These are phyloP conservation scores for peach (Prunus persica) DNA, from an alignment of 306 rosid species.

Conservation along the genomic window Prunus_persica_NCBIv2 NC_034013.1:18230001-18230500, in stretches of 20 bases:
- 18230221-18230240: too few species aligned
- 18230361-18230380: too few species aligned
- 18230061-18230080: conserved; percentile 8
- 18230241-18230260: too few species aligned
- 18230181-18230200: background rate
- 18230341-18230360: too few species aligned
- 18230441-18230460: background rate
- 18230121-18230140: background rate
- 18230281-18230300: too few species aligned
- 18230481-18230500: background rate
- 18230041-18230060: conserved; percentile 23
- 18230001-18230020: conserved; percentile 17
- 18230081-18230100: conserved; percentile 7
- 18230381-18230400: too few species aligned
- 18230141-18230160: background rate
- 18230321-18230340: too few species aligned
- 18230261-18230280: too few species aligned
- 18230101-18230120: conserved; percentile 6
- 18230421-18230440: too few species aligned
- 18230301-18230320: too few species aligned
- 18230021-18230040: background rate
- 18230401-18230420: too few species aligned
- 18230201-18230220: background rate
- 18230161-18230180: background rate
- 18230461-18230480: background rate